phyloP scores from a whole-genome alignment of 306 rosid genomes.

The Pyrus pyrifolia region DNA sequence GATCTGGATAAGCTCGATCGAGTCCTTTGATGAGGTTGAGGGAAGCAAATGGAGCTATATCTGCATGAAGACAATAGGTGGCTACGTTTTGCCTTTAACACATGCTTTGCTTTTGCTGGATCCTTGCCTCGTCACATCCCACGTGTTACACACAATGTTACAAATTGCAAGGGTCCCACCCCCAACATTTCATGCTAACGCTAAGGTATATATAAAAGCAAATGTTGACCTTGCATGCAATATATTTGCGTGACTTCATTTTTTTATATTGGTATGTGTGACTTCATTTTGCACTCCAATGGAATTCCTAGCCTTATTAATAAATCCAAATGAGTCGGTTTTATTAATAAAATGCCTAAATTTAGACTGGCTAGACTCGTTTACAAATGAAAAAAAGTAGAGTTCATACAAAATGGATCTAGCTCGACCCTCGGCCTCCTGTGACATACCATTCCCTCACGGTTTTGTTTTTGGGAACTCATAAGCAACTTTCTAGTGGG shows the following conservation, averaged over 20 bases:
- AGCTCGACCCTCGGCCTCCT: too few species aligned
- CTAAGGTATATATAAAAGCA: not conserved
- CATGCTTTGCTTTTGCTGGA: slow-evolving; percentile 12
- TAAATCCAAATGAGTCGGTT: too few species aligned
- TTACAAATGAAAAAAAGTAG: too few species aligned
- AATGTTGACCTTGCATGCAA: slow-evolving; percentile 14
- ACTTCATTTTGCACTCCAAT: too few species aligned
- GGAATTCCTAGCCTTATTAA: too few species aligned
- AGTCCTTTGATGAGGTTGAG: not conserved
- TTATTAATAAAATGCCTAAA: too few species aligned
- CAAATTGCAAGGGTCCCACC: slow-evolving; percentile 1
- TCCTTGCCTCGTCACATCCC: slow-evolving; percentile 22
- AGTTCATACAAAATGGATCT: too few species aligned
- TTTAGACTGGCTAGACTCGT: too few species aligned
- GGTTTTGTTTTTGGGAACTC: too few species aligned
- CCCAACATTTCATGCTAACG: not conserved
- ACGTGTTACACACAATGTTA: slow-evolving; percentile 5
- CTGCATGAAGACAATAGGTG: not conserved
- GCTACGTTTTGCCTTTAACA: slow-evolving; percentile 14
- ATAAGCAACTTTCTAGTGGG: too few species aligned
- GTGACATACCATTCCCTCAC: too few species aligned
- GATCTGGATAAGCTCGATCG: not conserved
- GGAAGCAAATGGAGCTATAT: not conserved
- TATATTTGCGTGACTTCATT: not conserved
- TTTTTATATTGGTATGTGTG: too few species aligned